Percentiles rank a stretch among this genome's conserved stretches.
phyloP scores from a whole-genome alignment of 78 protist genomes.

The Dictyostelium discoideum region DNA sequence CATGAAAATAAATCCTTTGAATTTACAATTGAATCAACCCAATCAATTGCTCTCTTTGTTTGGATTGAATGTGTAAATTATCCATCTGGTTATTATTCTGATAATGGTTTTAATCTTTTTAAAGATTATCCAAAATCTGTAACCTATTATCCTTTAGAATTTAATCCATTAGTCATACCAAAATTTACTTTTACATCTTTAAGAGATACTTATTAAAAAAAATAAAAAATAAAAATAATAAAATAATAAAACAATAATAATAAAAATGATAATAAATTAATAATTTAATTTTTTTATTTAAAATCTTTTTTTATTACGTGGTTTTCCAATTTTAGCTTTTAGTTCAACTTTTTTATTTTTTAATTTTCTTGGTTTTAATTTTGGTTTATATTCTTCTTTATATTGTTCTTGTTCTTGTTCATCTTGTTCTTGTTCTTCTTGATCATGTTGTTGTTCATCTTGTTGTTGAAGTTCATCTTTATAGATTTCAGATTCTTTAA shows the following conservation, averaged over 20 bases:
- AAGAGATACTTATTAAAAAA: slow-evolving; percentile 20
- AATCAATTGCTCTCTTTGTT: slow-evolving; percentile 59
- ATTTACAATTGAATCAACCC: slow-evolving; percentile 3
- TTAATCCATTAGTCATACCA: background rate
- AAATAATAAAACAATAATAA: no score
- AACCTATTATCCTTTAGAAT: slow-evolving; percentile 27
- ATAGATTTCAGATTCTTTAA: slow-evolving; percentile 12
- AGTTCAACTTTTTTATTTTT: no score
- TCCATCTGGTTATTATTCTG: slow-evolving; percentile 41
- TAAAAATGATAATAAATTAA: no score
- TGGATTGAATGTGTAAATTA: slow-evolving; percentile 19
- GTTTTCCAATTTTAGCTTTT: background rate
- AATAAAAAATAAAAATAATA: background rate
- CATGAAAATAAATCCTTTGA: background rate
- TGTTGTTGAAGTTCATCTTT: background rate
- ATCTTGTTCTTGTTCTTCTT: background rate
- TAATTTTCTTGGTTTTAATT: background rate
- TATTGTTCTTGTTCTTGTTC: background rate
- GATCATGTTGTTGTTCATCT: background rate
- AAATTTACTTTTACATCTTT: background rate
- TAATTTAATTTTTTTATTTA: background rate
- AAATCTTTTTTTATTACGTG: background rate
- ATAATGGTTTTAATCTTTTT: slow-evolving; percentile 56
- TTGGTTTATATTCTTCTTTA: background rate
- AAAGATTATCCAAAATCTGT: slow-evolving; percentile 17